Conservation (phyloP, 495 filamentous ascomycete genomes). For the Penicillium manginii region DNA sequence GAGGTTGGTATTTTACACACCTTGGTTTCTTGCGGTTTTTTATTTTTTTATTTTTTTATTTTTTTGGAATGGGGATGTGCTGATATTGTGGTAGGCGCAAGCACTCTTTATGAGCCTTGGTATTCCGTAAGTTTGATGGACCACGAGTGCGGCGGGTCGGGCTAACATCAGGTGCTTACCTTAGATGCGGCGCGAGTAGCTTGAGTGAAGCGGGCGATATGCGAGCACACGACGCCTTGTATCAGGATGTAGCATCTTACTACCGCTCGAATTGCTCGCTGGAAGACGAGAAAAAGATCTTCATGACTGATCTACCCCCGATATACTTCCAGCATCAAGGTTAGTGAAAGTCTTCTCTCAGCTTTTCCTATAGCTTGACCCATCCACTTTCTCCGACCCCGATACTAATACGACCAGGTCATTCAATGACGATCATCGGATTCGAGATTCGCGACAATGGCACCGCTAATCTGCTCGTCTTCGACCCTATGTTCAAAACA, state of each 20-base stretch:
- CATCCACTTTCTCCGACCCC: background rate
- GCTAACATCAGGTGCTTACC: too few relatives aligned
- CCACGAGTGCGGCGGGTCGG: too few relatives aligned
- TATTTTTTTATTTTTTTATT: too few relatives aligned
- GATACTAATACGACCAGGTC: constrained; percentile 54
- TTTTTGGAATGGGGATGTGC: too few relatives aligned
- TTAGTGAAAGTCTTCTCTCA: constrained; percentile 25
- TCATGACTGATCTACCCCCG: constrained; percentile 71
- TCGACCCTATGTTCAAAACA: constrained; percentile 86
- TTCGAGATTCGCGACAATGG: constrained; percentile 72
- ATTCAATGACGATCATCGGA: constrained; percentile 91
- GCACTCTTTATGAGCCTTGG: constrained; percentile 72
- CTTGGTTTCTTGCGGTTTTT: too few relatives aligned
- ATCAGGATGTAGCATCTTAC: constrained; percentile 72
- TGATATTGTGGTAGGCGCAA: constrained; percentile 62
- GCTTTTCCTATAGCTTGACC: background rate
- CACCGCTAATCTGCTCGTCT: constrained; percentile 74
- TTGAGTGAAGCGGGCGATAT: constrained; percentile 43
- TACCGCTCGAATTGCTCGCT: constrained; percentile 58
- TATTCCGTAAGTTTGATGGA: constrained; percentile 65
- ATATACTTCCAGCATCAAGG: constrained; percentile 90
- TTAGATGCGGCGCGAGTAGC: constrained; percentile 57
- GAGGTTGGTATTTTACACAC: constrained; percentile 66
- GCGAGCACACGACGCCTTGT: constrained; percentile 59
- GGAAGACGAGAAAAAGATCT: constrained; percentile 55